These are phyloP conservation scores for Aspergillus clavatus DNA, from an alignment of 2,329 filamentous ascomycete genomes.

Conservation along the genomic window DNA sequence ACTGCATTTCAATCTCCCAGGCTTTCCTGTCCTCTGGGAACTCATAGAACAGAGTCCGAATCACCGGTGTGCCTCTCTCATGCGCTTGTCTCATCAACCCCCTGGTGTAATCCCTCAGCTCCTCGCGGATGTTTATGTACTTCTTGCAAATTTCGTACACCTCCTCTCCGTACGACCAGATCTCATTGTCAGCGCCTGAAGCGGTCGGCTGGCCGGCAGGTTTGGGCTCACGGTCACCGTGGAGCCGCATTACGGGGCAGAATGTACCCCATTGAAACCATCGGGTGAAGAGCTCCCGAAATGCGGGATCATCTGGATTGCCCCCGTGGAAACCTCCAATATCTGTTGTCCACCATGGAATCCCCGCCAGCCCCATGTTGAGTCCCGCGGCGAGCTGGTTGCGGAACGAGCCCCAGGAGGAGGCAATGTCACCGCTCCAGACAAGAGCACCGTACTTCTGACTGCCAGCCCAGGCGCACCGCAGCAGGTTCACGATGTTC, in stretches of 20 bases:
- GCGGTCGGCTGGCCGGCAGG: conserved; percentile 26
- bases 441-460: conserved; percentile 62
- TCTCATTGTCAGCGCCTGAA: conserved; percentile 42
- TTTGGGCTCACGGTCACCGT: conserved; percentile 61
- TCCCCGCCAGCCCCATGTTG: conserved; percentile 60
- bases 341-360: conserved; percentile 67
- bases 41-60: conserved; percentile 60
- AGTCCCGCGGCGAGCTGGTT: conserved; percentile 60
- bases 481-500: conserved; percentile 56
- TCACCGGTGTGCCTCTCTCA: conserved; percentile 56
- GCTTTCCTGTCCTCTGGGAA: conserved; percentile 52
- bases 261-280: conserved; percentile 69
- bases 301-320: conserved; percentile 50
- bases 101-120: conserved; percentile 55
- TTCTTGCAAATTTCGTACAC: conserved; percentile 57
- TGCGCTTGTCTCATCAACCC: conserved; percentile 57
- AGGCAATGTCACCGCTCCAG: conserved; percentile 64
- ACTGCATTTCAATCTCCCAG: conserved; percentile 58
- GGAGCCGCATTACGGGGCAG: conserved; percentile 63
- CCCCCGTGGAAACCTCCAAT: conserved; percentile 67
- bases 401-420: conserved; percentile 56
- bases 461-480: conserved; percentile 55
- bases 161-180: conserved; percentile 61
- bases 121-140: conserved; percentile 56
- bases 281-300: conserved; percentile 59